Base-by-base conservation (phyloP, 2,329 filamentous ascomycete species). In the Drechmeria coniospora region DNA sequence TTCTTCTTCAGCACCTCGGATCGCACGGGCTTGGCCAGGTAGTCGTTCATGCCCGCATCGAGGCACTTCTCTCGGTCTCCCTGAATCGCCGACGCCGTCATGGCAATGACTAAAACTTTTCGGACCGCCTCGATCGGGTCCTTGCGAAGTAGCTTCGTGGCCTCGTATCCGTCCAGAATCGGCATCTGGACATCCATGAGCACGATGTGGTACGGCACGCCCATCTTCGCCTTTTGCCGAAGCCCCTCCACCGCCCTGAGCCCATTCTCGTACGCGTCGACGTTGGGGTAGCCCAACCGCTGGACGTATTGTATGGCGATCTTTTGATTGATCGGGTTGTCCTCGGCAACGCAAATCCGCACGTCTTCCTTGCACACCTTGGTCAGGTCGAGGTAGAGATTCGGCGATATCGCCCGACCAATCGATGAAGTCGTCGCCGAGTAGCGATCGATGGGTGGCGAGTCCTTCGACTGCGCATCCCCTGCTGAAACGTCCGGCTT, bases 161-260 rank as follows among this genome's bases (percentile, higher is more conserved):
- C 84, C 51, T 92, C 80, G 47, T 93, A 93, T 5, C 86, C 86
- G 48, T 94, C 86, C 7, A 92, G 68, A 4, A 92, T 74, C 0
- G 86, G 86, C 86, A 94, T 94, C 54, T 93, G 84, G 4, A 92
- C 83, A 48, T 94, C 86, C 86, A 94, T 94, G 24, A 94, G 66
- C 22, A 92, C 77, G 18, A 94, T 67, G 44, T 94, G 84, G 54
- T 92, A 94, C 0, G 84, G 86, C 7, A 61, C 61, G 2, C 76
- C 77, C 36, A 80, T 76, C 24, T 59, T 63, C 4, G 79, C 78
- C 36, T 76, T 79, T 27, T 69, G 60, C 7, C 78, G 74, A n/a
- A 94, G 57, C 0, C 82, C 86, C 43, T 92, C 80, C 10, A 93
- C 79, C 0, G 86, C 84, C 53, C 86, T 82, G 35, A 79, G 66